Evolutionary conservation across 2,329 filamentous ascomycete genomes (phyloP).

Genomic region (Colletotrichum plurivorum): DNA sequence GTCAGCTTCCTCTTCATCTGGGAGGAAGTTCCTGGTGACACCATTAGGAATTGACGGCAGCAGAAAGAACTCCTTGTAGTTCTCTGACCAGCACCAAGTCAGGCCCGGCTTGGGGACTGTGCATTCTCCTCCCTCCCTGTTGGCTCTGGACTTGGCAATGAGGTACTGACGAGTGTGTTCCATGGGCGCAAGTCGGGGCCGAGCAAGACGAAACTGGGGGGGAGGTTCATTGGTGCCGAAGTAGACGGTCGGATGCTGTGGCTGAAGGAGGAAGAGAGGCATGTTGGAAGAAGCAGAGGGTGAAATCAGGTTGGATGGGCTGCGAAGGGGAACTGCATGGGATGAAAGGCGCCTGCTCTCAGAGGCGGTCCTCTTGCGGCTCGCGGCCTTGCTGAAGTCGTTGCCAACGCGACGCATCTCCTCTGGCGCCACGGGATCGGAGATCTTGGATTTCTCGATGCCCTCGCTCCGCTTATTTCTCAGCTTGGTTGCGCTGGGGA

Average conservation of each 20-base stretch:
- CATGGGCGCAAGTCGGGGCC: slow-evolving; percentile 54
- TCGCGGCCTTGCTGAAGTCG: slow-evolving; percentile 16
- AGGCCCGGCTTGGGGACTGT: slow-evolving; percentile 49
- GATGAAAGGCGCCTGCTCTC: slow-evolving; percentile 6
- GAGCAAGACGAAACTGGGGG: slow-evolving; percentile 31
- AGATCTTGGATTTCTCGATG: slow-evolving; percentile 36
- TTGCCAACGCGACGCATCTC: slow-evolving; percentile 29
- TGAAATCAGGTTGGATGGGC: slow-evolving; percentile 27
- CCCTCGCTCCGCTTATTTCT: slow-evolving; percentile 35
- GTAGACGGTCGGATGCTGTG: slow-evolving; percentile 32
- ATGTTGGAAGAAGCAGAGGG: slow-evolving; percentile 25
- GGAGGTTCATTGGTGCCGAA: slow-evolving; percentile 29
- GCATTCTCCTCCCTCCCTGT: slow-evolving; percentile 45
- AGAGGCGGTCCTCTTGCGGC: slow-evolving; percentile 11
- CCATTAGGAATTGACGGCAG: slow-evolving; percentile 50
- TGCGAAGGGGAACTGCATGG: slow-evolving; percentile 11
- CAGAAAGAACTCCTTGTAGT: slow-evolving; percentile 53
- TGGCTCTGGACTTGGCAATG: slow-evolving; percentile 49
- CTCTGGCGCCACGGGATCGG: slow-evolving; percentile 30
- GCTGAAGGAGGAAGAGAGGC: slow-evolving; percentile 35
- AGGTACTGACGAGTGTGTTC: slow-evolving; percentile 55
- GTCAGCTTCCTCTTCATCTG: slow-evolving; percentile 7
- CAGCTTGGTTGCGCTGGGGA: slow-evolving; percentile 34
- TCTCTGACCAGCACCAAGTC: slow-evolving; percentile 51
- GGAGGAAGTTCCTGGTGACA: slow-evolving; percentile 41